Evolutionary conservation across 192 early-diverging fungal genomes (phyloP), one percentile per base, ranked within the genome.

Genomic region (Entophlyctis luteolus): DNA sequence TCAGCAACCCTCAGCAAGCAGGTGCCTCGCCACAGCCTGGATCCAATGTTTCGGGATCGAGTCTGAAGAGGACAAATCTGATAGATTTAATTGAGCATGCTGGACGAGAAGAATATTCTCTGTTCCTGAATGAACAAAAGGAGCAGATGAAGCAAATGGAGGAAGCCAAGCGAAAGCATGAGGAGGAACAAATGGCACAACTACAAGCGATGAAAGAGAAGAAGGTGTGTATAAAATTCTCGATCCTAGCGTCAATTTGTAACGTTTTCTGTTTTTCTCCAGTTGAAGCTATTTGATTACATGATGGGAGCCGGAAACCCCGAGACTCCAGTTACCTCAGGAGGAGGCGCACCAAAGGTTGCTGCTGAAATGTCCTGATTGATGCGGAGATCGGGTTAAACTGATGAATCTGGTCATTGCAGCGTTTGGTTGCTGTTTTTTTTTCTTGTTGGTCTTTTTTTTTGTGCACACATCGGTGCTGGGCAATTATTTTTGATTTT

Each of bases 201-300:
- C 81, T 95, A 79, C 89, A 93, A 79, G 90, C 90, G 57, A 92
- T 95, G 90, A 90, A 89, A 72, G 78, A 85, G 46, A 93, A 92
- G 38, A 80, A 94, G 62, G 90, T 93, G 86, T 89, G 93, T 68
- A 72, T 96, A 46, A 8, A 36, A 1, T 60, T 45, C 23, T 50
- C 34, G 48, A 16, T 50, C 18, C 2, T 49, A 31, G 32, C 2
- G 8, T 49, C 3, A 28, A 5, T 63, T 10, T 6, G 14, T 63
- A 20, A 33, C 0, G 18, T 31, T 0, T 56, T 33, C 27, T 29
- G 29, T 12, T 27, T 10, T 20, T 31, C 55, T 18, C 33, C 55
- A 63, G 62, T 38, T 63, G 31, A 63, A 63, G 25, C 48, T 63
- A 31, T 63, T 63, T 50, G 62, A 63, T 34, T 63, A 63, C n/a